Base-by-base conservation (phyloP, 441 rosid genomes). In the Melastoma candidum region DNA sequence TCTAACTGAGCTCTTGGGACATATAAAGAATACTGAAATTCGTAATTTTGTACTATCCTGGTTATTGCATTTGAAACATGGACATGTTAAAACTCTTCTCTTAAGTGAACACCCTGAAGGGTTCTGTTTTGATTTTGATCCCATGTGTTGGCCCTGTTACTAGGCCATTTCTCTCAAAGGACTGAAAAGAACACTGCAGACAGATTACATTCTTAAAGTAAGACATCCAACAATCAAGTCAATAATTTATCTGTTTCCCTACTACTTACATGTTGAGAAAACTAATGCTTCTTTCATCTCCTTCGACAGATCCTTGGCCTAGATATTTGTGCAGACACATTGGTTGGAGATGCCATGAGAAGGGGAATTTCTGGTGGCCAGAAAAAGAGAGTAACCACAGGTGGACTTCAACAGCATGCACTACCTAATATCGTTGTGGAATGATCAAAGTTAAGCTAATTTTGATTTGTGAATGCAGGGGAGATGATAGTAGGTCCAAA, bases 401-500 rank as follows among this genome's bases (percentile, higher is more conserved):
- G 65, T 61, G 25, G 10, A 27, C 11, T 11, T 13, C 12, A 10
- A 45, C 14, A 14, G 57, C 1, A 12, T 12, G 9, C 27, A n/a
- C 36, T 10, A 26, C 56, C 41, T 36, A 26, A 52, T 27, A 32
- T 51, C 55, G 25, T 49, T 12, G 14, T 26, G 24, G 49, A 43
- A 41, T 11, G 50, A 44, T 43, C 47, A 26, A 26, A 11, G 12
- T 2, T 41, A 12, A 39, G 48, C 32, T 8, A 27, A 39, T 32
- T 48, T 25, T 36, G 7, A 36, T 36, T 36, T 36, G 41, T 36
- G 41, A 36, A 26, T 64, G 54, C 71, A 77, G 80, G 72, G 54
- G 87, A 84, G 74, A 81, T 84, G 79, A 68, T 81, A 26, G 76
- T 81, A 25, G 92, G 85, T 48, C 87, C 92, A 1, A 75, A 74